phyloP scores from a whole-genome alignment of 192 early-diverging fungal species.

The Podila horticola region DNA sequence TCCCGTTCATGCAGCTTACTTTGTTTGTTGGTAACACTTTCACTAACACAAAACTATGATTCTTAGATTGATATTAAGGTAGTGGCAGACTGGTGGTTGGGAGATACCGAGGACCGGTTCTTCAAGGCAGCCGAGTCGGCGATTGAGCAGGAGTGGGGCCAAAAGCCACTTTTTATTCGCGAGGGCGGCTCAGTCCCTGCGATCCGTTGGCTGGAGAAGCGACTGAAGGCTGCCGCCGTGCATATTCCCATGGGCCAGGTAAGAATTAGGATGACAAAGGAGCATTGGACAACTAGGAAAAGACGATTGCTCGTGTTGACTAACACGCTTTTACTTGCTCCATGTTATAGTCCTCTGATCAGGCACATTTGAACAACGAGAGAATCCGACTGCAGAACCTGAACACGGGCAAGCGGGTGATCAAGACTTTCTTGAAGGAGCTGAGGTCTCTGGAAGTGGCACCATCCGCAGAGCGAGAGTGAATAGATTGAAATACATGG shows the following conservation, averaged over 20 bases:
- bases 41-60: no score
- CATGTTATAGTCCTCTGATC: constrained; percentile 70
- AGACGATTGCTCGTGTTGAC: not conserved
- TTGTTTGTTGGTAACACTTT: no score
- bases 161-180: constrained; percentile 76
- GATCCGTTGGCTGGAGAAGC: constrained; percentile 77
- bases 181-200: constrained; percentile 85
- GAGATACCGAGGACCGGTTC: constrained; percentile 69
- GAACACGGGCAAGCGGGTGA: constrained; percentile 70
- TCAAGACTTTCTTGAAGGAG: constrained; percentile 59
- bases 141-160: constrained; percentile 68
- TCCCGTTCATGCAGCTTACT: not conserved
- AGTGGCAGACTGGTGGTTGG: constrained; percentile 82
- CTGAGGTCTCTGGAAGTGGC: constrained; percentile 27
- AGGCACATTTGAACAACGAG: constrained; percentile 83
- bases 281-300: not conserved
- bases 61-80: constrained; percentile 67
- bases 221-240: constrained; percentile 70
- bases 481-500: not conserved
- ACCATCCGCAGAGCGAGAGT: not conserved
- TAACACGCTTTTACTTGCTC: not conserved
- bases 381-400: constrained; percentile 77
- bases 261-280: not conserved
- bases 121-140: constrained; percentile 76
- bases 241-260: constrained; percentile 83